phyloP scores from a whole-genome alignment of 352 stramenopile genomes.

The Phytopythium boreale region DNA sequence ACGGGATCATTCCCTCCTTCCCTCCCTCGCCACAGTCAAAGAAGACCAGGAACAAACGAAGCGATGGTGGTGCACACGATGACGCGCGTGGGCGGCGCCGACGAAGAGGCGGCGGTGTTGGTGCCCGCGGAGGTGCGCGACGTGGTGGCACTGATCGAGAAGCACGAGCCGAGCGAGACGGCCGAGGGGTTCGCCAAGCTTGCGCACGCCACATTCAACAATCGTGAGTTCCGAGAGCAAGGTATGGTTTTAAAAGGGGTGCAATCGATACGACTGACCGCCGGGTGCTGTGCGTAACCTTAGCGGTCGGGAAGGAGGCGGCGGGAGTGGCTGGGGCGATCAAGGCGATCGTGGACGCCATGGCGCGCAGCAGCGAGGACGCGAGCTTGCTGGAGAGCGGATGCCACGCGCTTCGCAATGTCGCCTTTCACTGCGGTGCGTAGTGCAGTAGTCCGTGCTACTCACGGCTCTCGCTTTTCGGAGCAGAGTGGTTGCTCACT shows the following conservation, averaged over 20 bases:
- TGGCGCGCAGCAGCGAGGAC: constrained; percentile 64
- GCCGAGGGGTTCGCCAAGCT: constrained; percentile 70
- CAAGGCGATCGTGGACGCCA: constrained; percentile 52
- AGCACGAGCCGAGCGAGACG: constrained; percentile 45
- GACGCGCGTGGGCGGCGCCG: constrained; percentile 45
- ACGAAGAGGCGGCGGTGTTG: constrained; percentile 28
- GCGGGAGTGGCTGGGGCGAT: constrained; percentile 57
- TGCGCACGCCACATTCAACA: constrained; percentile 75
- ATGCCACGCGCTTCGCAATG: constrained; percentile 76
- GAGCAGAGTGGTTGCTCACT: neutral
- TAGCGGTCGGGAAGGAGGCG: constrained; percentile 66
- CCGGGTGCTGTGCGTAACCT: neutral
- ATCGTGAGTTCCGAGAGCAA: constrained; percentile 32
- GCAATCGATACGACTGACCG: too few species aligned
- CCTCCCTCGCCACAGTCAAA: neutral
- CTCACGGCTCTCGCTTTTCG: neutral
- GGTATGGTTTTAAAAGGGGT: too few species aligned
- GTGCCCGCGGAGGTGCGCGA: constrained; percentile 53
- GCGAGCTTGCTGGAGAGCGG: constrained; percentile 60
- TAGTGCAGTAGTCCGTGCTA: too few species aligned
- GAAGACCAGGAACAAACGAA: neutral
- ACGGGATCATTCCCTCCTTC: neutral
- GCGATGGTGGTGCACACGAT: constrained; percentile 45
- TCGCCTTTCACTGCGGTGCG: constrained; percentile 57
- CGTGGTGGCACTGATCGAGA: constrained; percentile 53